Evolutionary conservation across 73 alveolate species (phyloP), one percentile per base, ranked within the genome.

Genomic region (Halteria grandinella): DNA sequence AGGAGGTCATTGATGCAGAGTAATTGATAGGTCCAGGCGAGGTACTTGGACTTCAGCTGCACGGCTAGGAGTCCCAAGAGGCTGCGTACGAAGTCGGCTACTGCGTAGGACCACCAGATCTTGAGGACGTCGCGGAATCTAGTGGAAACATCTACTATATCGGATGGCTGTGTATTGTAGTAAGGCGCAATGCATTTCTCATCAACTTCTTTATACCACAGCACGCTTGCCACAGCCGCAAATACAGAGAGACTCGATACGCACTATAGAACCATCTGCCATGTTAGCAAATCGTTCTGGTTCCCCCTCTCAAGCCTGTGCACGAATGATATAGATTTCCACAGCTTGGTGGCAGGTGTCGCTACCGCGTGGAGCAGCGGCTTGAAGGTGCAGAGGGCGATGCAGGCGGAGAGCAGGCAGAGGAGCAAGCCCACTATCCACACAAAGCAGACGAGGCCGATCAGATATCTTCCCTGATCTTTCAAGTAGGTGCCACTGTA

Each of bases 41-140:
- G 24, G n/a, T 21, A 10, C 43, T 24, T 15, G 5, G 5, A 20
- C 28, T 60, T 37, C 47, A 5, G 43, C 21, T 5, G 37, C 4
- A 60, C 4, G 40, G 18, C 37, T 8, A 25, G 53, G 43, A 60
- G 34, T 1, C 24, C 77, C 2, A 33, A 37, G 14, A 12, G 27
- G 48, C 77, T 40, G 37, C 77, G 37, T 1, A 60, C 1, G 45
- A 14, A 8, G 24, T 60, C 77, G 11, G 48, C 34, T 1, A 60
- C 2, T 60, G 49, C 77, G 24, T 40, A 34, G 18, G 48, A 55
- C 20, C 37, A 60, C 77, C 77, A 60, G 7, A 60, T 60, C 58
- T 60, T 60, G 47, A 60, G 43, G 77, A 60, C 43, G 43, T 60
- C 77, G 37, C 77, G 37, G 58, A 60, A 60, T 60, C 77, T 60